Evolutionary conservation across 1,284 basidiomycete species (phyloP).

Genomic region (Austroboletus novae-zelandiae): DNA sequence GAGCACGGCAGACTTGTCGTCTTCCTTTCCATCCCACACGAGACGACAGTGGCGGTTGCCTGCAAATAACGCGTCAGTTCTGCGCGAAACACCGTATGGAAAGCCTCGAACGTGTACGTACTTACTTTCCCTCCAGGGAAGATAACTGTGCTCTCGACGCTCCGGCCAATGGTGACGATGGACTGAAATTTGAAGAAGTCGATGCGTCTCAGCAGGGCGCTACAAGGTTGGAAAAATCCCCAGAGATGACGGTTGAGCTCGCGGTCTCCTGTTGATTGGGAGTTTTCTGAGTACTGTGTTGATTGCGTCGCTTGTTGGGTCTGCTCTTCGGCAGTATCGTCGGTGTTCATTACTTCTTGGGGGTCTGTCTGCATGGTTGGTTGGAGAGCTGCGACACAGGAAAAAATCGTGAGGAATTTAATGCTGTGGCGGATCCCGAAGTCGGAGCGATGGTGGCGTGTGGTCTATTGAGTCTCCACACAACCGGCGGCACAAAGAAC

Average conservation of each 20-base stretch:
- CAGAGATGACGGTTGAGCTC: slow-evolving; percentile 53
- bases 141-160: slow-evolving; percentile 50
- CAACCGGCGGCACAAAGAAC: background rate
- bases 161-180: slow-evolving; percentile 54
- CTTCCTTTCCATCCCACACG: slow-evolving; percentile 62
- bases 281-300: slow-evolving; percentile 37
- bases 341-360: slow-evolving; percentile 26
- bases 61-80: slow-evolving; percentile 32
- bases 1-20: slow-evolving; percentile 51
- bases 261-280: slow-evolving; percentile 24
- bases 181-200: slow-evolving; percentile 56
- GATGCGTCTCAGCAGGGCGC: slow-evolving; percentile 45
- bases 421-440: background rate
- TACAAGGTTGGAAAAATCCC: slow-evolving; percentile 67
- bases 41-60: slow-evolving; percentile 68
- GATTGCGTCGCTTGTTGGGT: slow-evolving; percentile 53
- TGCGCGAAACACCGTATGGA: slow-evolving; percentile 9
- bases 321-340: slow-evolving; percentile 35
- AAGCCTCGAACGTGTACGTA: slow-evolving; percentile 41
- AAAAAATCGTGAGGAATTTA: background rate
- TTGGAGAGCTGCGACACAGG: background rate
- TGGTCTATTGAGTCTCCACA: background rate
- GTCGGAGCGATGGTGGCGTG: background rate
- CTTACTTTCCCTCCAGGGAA: slow-evolving; percentile 71
- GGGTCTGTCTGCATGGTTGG: slow-evolving; percentile 11